Evolutionary conservation across 169 alveolate species (phyloP).

Genomic region (Plasmodium inui): DNA sequence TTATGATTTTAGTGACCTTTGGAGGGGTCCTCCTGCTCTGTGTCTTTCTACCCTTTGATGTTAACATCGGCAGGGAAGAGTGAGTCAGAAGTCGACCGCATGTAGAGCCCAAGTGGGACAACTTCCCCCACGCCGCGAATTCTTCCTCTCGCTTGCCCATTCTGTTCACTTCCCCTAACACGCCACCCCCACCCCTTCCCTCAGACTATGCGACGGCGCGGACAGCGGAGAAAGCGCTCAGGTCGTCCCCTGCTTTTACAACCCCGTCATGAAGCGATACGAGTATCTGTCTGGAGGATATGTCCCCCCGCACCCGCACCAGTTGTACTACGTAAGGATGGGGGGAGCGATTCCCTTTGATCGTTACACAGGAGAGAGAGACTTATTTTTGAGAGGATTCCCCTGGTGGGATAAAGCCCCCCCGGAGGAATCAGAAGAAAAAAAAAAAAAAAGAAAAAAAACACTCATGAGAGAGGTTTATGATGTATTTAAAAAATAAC

Average conservation of each 20-base stretch:
- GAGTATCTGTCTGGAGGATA: conserved; percentile 21
- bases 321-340: conserved; percentile 20
- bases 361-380: not conserved
- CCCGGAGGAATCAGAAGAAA: not conserved
- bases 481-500: too few species aligned
- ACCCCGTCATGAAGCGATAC: conserved; percentile 50
- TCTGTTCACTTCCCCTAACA: not conserved
- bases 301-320: conserved; percentile 32
- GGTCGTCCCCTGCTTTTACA: conserved; percentile 44
- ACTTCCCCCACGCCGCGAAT: too few species aligned
- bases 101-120: not conserved
- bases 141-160: not conserved
- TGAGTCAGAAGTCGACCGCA: not conserved
- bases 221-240: conserved; percentile 2
- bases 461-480: too few species aligned
- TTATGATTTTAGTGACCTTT: conserved; percentile 17
- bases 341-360: not conserved
- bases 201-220: conserved; percentile 12
- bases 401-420: too few species aligned
- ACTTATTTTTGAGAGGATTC: too few species aligned
- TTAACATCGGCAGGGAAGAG: not conserved
- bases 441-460: too few species aligned
- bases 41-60: conserved; percentile 28
- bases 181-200: not conserved
- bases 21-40: conserved; percentile 28